Percentiles rank a stretch among this genome's conserved stretches.
These are phyloP conservation scores for Syncephalis fuscata DNA, from an alignment of 371 early-diverging fungal species.

Conservation along the genomic window DNA sequence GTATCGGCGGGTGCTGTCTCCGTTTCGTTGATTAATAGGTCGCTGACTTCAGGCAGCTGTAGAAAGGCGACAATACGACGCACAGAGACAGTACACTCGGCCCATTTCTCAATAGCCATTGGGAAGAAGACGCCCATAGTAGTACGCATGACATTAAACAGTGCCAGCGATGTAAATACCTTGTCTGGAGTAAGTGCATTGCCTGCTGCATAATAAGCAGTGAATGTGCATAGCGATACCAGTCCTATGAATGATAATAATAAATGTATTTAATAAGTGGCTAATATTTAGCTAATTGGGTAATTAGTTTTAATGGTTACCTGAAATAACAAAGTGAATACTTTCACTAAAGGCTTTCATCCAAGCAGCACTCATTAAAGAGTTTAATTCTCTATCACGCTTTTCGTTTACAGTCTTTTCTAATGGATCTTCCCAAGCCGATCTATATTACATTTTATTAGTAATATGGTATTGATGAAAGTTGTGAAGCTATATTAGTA, in stretches of 20 bases:
- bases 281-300: no score
- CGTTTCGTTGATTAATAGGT: constrained; percentile 9
- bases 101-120: constrained; percentile 23
- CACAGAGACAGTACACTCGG: constrained; percentile 34
- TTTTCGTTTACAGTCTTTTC: constrained; percentile 24
- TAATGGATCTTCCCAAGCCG: constrained; percentile 35
- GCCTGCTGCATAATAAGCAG: constrained; percentile 13
- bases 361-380: constrained; percentile 26
- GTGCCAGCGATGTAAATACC: constrained; percentile 16
- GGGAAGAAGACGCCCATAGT: constrained; percentile 40
- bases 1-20: background rate
- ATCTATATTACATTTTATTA: no score
- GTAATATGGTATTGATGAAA: no score
- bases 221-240: constrained; percentile 17
- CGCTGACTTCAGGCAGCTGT: constrained; percentile 25
- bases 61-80: constrained; percentile 28
- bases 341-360: no score
- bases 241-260: constrained; percentile 21
- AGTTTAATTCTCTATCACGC: constrained; percentile 33
- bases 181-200: constrained; percentile 12
- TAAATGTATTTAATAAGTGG: no score
- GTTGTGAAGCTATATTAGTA: no score
- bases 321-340: no score
- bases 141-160: constrained; percentile 20
- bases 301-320: no score